These are phyloP conservation scores for Thelonectria rubi DNA, from an alignment of 2,329 filamentous ascomycete species.

Conservation along the genomic window DNA sequence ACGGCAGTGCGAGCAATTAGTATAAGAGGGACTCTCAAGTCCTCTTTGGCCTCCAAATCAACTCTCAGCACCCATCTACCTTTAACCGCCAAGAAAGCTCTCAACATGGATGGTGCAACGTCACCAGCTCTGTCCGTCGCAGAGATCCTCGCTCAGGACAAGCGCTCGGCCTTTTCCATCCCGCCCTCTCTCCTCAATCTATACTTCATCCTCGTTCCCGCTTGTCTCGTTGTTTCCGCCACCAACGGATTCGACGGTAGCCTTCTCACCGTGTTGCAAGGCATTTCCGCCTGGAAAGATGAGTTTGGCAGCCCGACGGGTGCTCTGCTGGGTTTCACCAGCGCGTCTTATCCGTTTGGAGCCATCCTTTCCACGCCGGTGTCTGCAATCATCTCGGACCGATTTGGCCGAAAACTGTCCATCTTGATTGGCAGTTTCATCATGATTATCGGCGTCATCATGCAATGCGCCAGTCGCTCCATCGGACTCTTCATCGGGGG, in stretches of 20 bases:
- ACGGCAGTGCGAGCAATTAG: background rate
- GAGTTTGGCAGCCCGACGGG: slow-evolving; percentile 48
- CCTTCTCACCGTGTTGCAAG: slow-evolving; percentile 58
- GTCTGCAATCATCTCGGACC: slow-evolving; percentile 42
- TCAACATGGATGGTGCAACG: slow-evolving; percentile 8
- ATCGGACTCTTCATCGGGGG: slow-evolving; percentile 61
- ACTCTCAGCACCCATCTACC: background rate
- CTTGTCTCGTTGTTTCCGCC: slow-evolving; percentile 34
- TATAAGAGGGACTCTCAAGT: background rate
- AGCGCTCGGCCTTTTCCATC: slow-evolving; percentile 19
- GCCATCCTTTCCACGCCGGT: slow-evolving; percentile 48
- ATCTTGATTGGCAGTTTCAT: slow-evolving; percentile 39
- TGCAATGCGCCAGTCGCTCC: slow-evolving; percentile 18
- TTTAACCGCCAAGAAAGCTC: background rate
- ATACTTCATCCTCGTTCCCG: slow-evolving; percentile 27
- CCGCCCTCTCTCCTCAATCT: slow-evolving; percentile 22
- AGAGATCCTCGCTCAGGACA: slow-evolving; percentile 24
- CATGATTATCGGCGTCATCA: slow-evolving; percentile 28
- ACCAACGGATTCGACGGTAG: slow-evolving; percentile 60
- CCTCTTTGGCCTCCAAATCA: background rate
- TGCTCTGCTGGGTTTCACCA: slow-evolving; percentile 43
- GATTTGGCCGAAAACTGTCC: slow-evolving; percentile 41
- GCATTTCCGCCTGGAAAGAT: slow-evolving; percentile 49
- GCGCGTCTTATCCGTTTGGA: slow-evolving; percentile 58
- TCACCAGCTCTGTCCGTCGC: slow-evolving; percentile 17